These are phyloP conservation scores for Hortiboletus campestris DNA, from an alignment of 768 basidiomycete species.

Conservation along the genomic window DNA sequence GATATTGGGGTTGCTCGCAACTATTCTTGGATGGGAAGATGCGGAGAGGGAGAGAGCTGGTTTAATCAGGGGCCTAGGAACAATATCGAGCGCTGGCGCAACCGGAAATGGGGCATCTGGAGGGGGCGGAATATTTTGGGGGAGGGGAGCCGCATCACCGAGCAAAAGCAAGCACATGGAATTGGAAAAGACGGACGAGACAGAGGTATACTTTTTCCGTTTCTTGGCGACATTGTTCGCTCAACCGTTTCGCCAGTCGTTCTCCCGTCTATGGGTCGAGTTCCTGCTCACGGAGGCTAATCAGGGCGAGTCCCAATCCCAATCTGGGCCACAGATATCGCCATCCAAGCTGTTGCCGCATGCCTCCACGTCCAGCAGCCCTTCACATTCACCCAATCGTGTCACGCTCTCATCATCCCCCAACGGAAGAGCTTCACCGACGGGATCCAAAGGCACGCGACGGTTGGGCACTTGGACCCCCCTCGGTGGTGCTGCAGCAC, in stretches of 20 bases:
- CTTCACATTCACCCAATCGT: constrained; percentile 26
- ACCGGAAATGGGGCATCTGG: constrained; percentile 17
- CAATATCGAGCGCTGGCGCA: constrained; percentile 51
- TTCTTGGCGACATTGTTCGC: neutral
- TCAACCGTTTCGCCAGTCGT: constrained; percentile 57
- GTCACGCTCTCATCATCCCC: constrained; percentile 1
- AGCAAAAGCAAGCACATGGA: constrained; percentile 45
- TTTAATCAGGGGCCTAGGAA: constrained; percentile 22
- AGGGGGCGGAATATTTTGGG: constrained; percentile 23
- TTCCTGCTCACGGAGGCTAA: constrained; percentile 91
- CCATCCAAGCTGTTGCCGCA: constrained; percentile 28
- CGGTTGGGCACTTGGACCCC: constrained; percentile 41
- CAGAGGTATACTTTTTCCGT: constrained; percentile 55
- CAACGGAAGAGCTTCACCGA: constrained; percentile 17
- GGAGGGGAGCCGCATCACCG: constrained; percentile 24
- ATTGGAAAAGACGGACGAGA: constrained; percentile 78
- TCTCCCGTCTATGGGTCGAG: constrained; percentile 97
- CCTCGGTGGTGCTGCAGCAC: constrained; percentile 27
- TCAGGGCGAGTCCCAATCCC: constrained; percentile 35
- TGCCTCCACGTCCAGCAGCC: constrained; percentile 40
- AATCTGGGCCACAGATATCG: constrained; percentile 14
- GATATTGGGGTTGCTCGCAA: constrained; percentile 85
- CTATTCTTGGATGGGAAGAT: constrained; percentile 92
- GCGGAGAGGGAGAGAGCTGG: constrained; percentile 90
- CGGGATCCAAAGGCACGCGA: constrained; percentile 30